Conservation (phyloP, 371 early-diverging fungal genomes). For the Apophysomyces ossiformis region DNA sequence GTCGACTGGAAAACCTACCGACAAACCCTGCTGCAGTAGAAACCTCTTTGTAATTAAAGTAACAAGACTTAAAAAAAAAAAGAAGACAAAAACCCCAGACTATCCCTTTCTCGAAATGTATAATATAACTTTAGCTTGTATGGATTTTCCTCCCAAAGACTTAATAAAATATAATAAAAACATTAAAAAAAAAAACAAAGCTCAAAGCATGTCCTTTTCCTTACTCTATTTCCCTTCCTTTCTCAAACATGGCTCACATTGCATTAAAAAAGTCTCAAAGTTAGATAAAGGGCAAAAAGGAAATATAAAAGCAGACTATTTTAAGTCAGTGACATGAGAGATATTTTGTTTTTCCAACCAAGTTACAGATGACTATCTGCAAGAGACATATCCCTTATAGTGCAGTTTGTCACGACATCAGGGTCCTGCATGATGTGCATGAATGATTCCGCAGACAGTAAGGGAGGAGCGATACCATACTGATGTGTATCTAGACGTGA, state of each 20-base stretch:
- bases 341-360: background rate
- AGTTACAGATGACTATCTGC: constrained; percentile 9
- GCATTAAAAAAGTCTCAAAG: too few species aligned
- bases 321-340: too few species aligned
- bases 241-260: background rate
- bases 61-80: background rate
- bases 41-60: background rate
- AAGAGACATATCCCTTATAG: constrained; percentile 7
- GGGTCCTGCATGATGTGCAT: constrained; percentile 12
- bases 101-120: background rate
- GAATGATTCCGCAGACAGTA: constrained; percentile 10
- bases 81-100: background rate
- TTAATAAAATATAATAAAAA: background rate
- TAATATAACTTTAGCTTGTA: background rate
- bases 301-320: too few species aligned
- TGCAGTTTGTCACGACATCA: constrained; percentile 7
- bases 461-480: constrained; percentile 16
- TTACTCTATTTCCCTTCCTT: background rate
- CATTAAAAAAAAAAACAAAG: background rate
- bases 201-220: background rate
- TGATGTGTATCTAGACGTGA: constrained; percentile 10
- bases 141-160: too few species aligned
- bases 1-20: constrained; percentile 35
- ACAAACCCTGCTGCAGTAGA: constrained; percentile 2
- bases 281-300: too few species aligned